These are phyloP conservation scores for Neonectria faginata DNA, from an alignment of 2,329 filamentous ascomycete genomes.

Conservation along the genomic window DNA sequence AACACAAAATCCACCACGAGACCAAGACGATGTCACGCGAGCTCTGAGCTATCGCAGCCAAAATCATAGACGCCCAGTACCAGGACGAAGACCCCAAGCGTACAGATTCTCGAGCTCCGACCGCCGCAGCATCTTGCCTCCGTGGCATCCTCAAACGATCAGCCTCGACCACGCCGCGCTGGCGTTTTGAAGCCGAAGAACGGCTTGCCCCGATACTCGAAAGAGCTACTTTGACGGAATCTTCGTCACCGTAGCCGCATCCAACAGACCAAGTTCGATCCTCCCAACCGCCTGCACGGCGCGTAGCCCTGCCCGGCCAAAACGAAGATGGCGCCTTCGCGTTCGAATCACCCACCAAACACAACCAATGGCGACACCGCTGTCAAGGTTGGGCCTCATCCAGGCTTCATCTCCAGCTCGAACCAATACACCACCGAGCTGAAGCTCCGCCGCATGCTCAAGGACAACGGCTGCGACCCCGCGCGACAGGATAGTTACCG, in stretches of 20 bases:
- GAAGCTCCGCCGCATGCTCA: conserved; percentile 78
- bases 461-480: conserved; percentile 76
- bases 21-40: not conserved
- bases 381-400: conserved; percentile 55
- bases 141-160: not conserved
- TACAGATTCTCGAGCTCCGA: not conserved
- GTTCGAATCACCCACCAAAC: conserved; percentile 15
- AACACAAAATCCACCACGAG: not conserved
- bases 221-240: not conserved
- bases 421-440: conserved; percentile 86
- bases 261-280: not conserved
- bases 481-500: conserved; percentile 84
- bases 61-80: no score
- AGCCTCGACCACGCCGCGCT: not conserved
- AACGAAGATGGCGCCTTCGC: conserved; percentile 36
- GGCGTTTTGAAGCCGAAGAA: no score
- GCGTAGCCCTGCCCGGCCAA: not conserved
- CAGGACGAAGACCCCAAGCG: not conserved
- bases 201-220: not conserved
- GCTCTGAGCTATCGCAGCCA: no score
- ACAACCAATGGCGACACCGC: conserved; percentile 36
- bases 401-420: conserved; percentile 62
- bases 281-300: not conserved
- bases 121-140: not conserved
- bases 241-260: no score